Conservation (phyloP, 1,284 basidiomycete genomes). For the Moesziomyces parantarcticus region DNA sequence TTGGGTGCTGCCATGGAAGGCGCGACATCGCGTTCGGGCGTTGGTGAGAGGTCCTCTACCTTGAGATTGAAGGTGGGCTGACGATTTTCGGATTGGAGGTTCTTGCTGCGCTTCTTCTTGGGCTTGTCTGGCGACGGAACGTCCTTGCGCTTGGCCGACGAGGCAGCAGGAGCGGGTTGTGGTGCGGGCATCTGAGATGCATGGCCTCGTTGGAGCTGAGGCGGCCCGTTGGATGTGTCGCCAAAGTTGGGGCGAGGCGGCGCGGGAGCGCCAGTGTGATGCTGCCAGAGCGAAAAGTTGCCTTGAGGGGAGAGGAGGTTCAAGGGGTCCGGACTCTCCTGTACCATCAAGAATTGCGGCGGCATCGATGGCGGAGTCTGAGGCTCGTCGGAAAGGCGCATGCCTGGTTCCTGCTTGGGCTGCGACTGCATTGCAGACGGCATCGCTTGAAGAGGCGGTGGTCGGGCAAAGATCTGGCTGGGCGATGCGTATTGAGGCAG, state of each 20-base stretch:
- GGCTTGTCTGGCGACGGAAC: slow-evolving; percentile 12
- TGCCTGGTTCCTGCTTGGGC: slow-evolving; percentile 3
- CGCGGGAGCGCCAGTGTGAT: slow-evolving; percentile 2
- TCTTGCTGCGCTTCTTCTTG: slow-evolving; percentile 32
- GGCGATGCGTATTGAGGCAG: slow-evolving; percentile 31
- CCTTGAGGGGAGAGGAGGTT: slow-evolving; percentile 38
- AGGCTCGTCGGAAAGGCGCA: slow-evolving; percentile 19
- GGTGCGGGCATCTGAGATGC: slow-evolving; percentile 15
- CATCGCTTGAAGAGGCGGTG: slow-evolving; percentile 5
- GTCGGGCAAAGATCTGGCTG: slow-evolving; percentile 23
- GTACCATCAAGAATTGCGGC: slow-evolving; percentile 10
- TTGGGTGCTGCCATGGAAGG: slow-evolving; percentile 2
- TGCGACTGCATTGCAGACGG: slow-evolving; percentile 14
- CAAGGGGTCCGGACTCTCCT: slow-evolving; percentile 52
- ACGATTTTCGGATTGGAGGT: slow-evolving; percentile 18
- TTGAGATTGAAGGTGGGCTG: slow-evolving; percentile 12
- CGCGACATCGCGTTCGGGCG: background rate
- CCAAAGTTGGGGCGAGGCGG: slow-evolving; percentile 5
- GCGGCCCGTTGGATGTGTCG: slow-evolving; percentile 8
- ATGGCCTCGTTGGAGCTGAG: slow-evolving; percentile 1
- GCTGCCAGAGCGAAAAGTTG: slow-evolving; percentile 36
- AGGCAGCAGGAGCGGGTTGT: background rate
- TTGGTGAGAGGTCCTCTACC: background rate
- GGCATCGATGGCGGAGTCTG: slow-evolving; percentile 24
- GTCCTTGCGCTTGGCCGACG: slow-evolving; percentile 30